These are phyloP conservation scores for Jaltomata sinuosa DNA, from an alignment of 257 asterid genomes.

Conservation along the genomic window DNA sequence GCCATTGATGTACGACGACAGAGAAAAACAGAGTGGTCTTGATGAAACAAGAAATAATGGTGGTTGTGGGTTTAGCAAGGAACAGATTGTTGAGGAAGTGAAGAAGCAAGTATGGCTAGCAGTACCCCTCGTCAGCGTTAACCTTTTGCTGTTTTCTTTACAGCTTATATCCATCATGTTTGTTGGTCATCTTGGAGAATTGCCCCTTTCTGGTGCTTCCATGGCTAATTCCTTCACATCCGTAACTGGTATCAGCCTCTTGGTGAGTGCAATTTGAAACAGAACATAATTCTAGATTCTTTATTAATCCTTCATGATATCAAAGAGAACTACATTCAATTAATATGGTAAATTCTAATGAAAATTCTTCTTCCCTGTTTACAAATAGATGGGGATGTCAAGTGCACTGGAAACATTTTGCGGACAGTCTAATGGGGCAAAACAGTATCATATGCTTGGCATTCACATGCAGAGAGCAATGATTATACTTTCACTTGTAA, in stretches of 20 bases:
- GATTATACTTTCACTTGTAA: conserved; percentile 41
- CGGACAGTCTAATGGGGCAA: conserved; percentile 79
- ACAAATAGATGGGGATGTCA: conserved; percentile 63
- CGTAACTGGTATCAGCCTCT: conserved; percentile 81
- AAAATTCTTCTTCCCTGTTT: background rate
- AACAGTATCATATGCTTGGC: conserved; percentile 75
- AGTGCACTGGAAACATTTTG: conserved; percentile 87
- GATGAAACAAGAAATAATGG: too few species aligned
- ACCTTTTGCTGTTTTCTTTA: conserved; percentile 45
- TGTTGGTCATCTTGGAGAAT: conserved; percentile 79
- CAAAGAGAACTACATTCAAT: too few species aligned
- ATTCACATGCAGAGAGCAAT: conserved; percentile 80
- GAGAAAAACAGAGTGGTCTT: background rate
- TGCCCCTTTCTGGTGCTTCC: conserved; percentile 70
- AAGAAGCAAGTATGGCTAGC: conserved; percentile 72
- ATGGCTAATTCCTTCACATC: conserved; percentile 80
- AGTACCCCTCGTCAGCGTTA: conserved; percentile 56
- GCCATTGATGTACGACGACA: background rate
- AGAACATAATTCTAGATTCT: background rate
- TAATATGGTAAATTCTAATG: too few species aligned
- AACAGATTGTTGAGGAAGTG: conserved; percentile 44
- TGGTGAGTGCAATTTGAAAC: too few species aligned
- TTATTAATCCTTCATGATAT: background rate
- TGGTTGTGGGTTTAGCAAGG: conserved; percentile 5
- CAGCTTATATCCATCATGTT: conserved; percentile 79